phyloP scores from a whole-genome alignment of 208 protist genomes.

The Trypanosoma cruzi region DNA sequence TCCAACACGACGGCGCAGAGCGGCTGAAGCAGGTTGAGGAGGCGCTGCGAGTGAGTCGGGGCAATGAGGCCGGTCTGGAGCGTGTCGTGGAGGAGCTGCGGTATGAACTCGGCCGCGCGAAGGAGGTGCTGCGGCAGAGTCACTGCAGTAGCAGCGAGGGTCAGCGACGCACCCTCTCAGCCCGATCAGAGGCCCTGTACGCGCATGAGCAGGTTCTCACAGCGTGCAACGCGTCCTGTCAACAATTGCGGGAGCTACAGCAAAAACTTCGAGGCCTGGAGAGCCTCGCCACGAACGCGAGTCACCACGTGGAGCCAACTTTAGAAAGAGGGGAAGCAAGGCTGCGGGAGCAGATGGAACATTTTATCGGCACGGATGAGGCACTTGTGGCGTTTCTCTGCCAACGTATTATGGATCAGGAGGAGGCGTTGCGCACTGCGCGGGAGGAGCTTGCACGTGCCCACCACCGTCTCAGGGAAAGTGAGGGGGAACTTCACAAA shows the following conservation, averaged over 20 bases:
- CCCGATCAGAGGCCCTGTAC: conserved; percentile 10
- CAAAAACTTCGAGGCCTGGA: conserved; percentile 17
- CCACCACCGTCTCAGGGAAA: neutral
- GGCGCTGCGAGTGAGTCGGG: conserved; percentile 13
- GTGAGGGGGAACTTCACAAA: neutral
- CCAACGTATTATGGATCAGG: conserved; percentile 3
- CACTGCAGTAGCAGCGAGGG: conserved; percentile 11
- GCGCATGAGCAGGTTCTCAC: conserved; percentile 23
- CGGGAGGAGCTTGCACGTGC: conserved; percentile 6
- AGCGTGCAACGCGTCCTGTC: conserved; percentile 12
- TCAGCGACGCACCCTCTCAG: conserved; percentile 11
- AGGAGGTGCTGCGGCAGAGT: conserved; percentile 21
- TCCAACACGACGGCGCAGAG: neutral
- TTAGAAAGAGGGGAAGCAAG: neutral
- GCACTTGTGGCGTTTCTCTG: conserved; percentile 23
- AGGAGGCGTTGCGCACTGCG: neutral
- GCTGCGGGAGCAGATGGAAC: conserved; percentile 12
- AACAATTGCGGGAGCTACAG: conserved; percentile 29
- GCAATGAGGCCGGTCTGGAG: conserved; percentile 16
- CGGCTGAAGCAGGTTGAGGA: conserved; percentile 16
- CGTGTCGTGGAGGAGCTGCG: conserved; percentile 24
- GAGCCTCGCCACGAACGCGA: neutral
- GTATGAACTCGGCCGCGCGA: conserved; percentile 16
- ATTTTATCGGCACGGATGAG: conserved; percentile 16
- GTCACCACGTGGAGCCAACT: conserved; percentile 1